Conservation (phyloP, 2,329 filamentous ascomycete species). For the Alternaria consortialis region DNA sequence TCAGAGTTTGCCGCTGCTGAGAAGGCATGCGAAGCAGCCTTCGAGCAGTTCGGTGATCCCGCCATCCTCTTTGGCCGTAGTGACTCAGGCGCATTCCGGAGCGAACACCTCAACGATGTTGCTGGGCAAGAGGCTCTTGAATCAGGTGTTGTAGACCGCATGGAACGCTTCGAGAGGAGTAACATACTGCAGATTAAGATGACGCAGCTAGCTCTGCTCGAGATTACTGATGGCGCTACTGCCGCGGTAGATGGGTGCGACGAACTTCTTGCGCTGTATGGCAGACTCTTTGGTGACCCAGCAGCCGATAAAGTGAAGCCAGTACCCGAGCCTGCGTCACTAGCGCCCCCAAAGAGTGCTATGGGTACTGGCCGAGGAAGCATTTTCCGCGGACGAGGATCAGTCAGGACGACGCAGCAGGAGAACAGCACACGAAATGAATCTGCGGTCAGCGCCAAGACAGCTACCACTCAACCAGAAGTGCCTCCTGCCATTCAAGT, state of each 20-base stretch:
- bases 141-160: constrained; percentile 73
- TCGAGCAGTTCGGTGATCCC: constrained; percentile 85
- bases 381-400: constrained; percentile 70
- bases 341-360: constrained; percentile 66
- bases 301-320: constrained; percentile 46
- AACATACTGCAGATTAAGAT: constrained; percentile 93
- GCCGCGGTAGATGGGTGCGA: constrained; percentile 88
- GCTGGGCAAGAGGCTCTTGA: constrained; percentile 24
- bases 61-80: constrained; percentile 73
- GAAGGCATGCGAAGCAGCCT: constrained; percentile 86
- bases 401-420: constrained; percentile 41
- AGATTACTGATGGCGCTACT: constrained; percentile 83
- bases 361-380: constrained; percentile 77
- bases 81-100: constrained; percentile 63
- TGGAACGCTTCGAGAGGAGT: constrained; percentile 86
- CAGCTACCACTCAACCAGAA: constrained; percentile 39
- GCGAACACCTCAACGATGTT: constrained; percentile 69
- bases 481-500: constrained; percentile 77
- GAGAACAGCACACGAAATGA: constrained; percentile 30
- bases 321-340: constrained; percentile 56
- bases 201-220: constrained; percentile 86
- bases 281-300: constrained; percentile 77
- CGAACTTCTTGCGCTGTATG: constrained; percentile 83
- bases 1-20: constrained; percentile 84
- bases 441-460: constrained; percentile 37